phyloP scores from a whole-genome alignment of 2,329 filamentous ascomycete species.

The Fonsecaea pedrosoi region DNA sequence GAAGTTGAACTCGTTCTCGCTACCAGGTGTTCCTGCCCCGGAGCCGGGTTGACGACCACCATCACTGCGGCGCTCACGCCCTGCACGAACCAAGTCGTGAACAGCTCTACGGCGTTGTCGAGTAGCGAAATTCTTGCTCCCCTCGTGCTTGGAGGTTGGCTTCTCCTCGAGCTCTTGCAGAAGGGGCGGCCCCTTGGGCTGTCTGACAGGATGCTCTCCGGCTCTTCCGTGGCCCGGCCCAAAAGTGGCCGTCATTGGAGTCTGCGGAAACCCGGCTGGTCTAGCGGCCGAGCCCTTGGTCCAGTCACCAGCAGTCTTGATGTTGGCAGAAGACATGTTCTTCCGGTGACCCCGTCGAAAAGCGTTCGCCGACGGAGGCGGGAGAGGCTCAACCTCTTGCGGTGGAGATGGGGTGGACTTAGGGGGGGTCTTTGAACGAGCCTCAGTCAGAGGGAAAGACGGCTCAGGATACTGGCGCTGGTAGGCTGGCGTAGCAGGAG shows the following conservation, averaged over 20 bases:
- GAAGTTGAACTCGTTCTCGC: conserved; percentile 75
- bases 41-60: conserved; percentile 65
- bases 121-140: conserved; percentile 94
- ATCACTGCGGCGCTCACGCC: conserved; percentile 76
- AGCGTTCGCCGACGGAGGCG: conserved; percentile 85
- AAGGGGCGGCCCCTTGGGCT: conserved; percentile 88
- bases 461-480: conserved; percentile 84
- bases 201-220: conserved; percentile 91
- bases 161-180: conserved; percentile 89
- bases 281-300: conserved; percentile 73
- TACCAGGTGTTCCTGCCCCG: conserved; percentile 87
- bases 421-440: conserved; percentile 69
- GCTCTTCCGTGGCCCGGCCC: conserved; percentile 91
- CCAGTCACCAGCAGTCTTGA: conserved; percentile 55
- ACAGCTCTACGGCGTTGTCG: conserved; percentile 91
- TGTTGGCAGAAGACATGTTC: conserved; percentile 72
- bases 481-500: conserved; percentile 66
- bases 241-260: conserved; percentile 82
- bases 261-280: conserved; percentile 78
- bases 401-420: conserved; percentile 71
- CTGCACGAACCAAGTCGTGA: conserved; percentile 87
- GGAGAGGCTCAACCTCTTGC: conserved; percentile 74
- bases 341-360: conserved; percentile 96
- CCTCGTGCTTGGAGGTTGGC: conserved; percentile 90
- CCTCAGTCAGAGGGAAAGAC: conserved; percentile 49